Evolutionary conservation across 2,329 filamentous ascomycete species (phyloP).

Genomic region (Cladophialophora carrionii): DNA sequence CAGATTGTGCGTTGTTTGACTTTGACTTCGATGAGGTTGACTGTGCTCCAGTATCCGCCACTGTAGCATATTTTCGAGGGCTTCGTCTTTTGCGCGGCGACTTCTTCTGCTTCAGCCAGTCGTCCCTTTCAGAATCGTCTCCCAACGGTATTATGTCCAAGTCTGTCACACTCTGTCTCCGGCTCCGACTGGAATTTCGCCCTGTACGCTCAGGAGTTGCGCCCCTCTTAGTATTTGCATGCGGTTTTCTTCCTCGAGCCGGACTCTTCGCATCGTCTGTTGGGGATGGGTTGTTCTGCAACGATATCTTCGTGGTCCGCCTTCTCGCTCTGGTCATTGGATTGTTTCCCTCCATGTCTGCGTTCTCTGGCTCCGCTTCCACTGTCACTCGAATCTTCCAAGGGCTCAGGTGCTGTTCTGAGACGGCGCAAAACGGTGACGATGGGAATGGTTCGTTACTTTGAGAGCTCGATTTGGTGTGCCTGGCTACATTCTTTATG

Average conservation of each 20-base stretch:
- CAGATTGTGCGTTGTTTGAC: conserved; percentile 11
- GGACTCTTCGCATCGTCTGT: neutral
- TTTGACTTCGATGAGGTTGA: conserved; percentile 7
- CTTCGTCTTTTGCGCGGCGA: conserved; percentile 33
- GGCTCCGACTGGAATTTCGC: conserved; percentile 21
- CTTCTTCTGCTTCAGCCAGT: conserved; percentile 34
- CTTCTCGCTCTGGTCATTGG: conserved; percentile 31
- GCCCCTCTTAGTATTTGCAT: conserved; percentile 27
- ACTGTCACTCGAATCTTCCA: conserved; percentile 55
- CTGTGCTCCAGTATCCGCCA: conserved; percentile 5
- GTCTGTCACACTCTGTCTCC: conserved; percentile 38
- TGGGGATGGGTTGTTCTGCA: conserved; percentile 41
- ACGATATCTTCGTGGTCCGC: conserved; percentile 48
- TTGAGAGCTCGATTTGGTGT: conserved; percentile 17
- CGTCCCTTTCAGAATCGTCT: conserved; percentile 37
- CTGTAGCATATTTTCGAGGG: conserved; percentile 13
- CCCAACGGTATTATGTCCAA: conserved; percentile 36
- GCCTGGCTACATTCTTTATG: conserved; percentile 3
- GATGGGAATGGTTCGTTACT: conserved; percentile 16
- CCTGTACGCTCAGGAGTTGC: conserved; percentile 26
- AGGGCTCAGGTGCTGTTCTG: conserved; percentile 47
- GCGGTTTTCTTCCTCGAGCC: conserved; percentile 18
- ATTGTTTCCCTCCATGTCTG: conserved; percentile 42
- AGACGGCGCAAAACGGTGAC: conserved; percentile 28
- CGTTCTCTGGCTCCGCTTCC: conserved; percentile 52